Evolutionary conservation across 306 rosid species (phyloP).

Genomic region (Medicago ruthenica): DNA sequence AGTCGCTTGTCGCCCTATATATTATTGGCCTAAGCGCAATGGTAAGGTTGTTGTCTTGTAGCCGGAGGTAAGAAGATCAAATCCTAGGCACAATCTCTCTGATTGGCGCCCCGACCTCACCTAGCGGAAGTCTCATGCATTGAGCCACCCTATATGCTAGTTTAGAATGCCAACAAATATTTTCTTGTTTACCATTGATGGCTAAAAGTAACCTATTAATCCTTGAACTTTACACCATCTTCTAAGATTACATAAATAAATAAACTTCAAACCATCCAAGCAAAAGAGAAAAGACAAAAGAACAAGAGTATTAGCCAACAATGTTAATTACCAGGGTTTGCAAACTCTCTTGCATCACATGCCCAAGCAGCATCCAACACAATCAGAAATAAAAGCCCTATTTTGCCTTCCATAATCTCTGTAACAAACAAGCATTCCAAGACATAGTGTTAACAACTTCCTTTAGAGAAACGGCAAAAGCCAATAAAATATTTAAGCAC

Average conservation of each 20-base stretch:
- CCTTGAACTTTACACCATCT: not conserved
- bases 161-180: not conserved
- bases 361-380: slow-evolving; percentile 62
- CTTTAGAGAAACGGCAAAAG: not conserved
- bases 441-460: slow-evolving; percentile 12
- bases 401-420: slow-evolving; percentile 65
- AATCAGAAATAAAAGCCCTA: slow-evolving; percentile 61
- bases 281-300: not conserved
- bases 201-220: not conserved
- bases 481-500: not conserved
- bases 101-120: too few species aligned
- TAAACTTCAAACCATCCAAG: not conserved
- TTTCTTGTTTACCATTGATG: not conserved
- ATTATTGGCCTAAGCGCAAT: too few species aligned
- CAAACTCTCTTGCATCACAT: slow-evolving; percentile 55
- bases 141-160: not conserved
- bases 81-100: too few species aligned
- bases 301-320: not conserved
- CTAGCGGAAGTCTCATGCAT: not conserved
- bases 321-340: slow-evolving; percentile 24
- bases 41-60: too few species aligned
- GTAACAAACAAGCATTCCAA: slow-evolving; percentile 35
- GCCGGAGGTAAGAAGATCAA: too few species aligned
- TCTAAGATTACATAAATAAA: slow-evolving; percentile 2
- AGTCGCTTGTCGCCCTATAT: too few species aligned